A percentile compares a stretch with the other conserved stretches of the same genome.
Conservation (phyloP, 352 stramenopile genomes). For the Globisporangium rhizosaccharum region DNA sequence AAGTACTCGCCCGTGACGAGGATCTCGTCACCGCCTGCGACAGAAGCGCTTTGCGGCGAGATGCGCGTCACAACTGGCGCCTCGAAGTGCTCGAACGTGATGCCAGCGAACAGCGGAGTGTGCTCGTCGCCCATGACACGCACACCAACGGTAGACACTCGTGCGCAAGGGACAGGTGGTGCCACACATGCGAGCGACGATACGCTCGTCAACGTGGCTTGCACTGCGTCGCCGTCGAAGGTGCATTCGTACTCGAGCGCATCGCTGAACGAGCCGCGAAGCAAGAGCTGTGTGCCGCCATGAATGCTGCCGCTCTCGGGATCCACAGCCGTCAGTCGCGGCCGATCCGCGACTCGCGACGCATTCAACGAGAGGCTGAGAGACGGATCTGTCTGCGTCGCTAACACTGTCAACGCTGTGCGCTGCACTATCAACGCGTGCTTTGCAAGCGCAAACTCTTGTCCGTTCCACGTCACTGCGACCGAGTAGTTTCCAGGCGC, state of each 20-base stretch:
- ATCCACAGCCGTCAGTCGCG: constrained; percentile 14
- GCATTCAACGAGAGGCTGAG: not conserved
- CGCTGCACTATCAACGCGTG: constrained; percentile 15
- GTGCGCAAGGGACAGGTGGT: constrained; percentile 3
- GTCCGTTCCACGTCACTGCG: constrained; percentile 30
- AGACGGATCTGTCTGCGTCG: constrained; percentile 18
- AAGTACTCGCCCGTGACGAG: constrained; percentile 33
- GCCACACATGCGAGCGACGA: constrained; percentile 17
- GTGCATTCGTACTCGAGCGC: constrained; percentile 23
- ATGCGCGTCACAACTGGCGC: constrained; percentile 20
- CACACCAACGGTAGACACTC: constrained; percentile 8
- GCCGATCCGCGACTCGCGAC: constrained; percentile 22
- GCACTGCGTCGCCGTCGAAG: constrained; percentile 11
- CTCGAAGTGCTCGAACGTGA: constrained; percentile 18
- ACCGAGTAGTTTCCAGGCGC: constrained; percentile 25
- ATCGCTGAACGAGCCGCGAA: constrained; percentile 19
- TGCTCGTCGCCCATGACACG: constrained; percentile 1
- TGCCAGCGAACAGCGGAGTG: not conserved
- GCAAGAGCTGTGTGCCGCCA: constrained; percentile 20
- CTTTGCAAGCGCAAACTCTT: constrained; percentile 17
- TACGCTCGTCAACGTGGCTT: constrained; percentile 15
- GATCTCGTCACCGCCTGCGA: constrained; percentile 22
- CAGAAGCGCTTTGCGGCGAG: constrained; percentile 15
- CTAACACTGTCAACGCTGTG: too few relatives aligned
- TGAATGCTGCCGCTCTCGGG: constrained; percentile 17